phyloP scores from a whole-genome alignment of 345 rosid genomes.

The Rhizophora apiculata region DNA sequence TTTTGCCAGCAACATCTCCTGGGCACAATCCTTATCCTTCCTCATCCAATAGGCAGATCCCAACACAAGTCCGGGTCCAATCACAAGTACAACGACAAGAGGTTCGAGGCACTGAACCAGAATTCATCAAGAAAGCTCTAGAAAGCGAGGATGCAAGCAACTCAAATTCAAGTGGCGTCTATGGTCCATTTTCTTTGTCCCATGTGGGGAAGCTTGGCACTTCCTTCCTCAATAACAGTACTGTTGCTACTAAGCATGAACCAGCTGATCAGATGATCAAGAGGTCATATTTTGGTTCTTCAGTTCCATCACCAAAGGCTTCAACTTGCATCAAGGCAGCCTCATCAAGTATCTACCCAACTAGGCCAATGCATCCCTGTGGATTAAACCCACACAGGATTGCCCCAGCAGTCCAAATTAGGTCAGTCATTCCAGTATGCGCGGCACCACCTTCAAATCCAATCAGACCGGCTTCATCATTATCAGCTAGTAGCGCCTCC shows the following conservation, averaged over 20 bases:
- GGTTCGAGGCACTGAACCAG: constrained; percentile 16
- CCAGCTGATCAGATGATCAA: constrained; percentile 10
- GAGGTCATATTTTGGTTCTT: constrained; percentile 17
- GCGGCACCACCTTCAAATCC: constrained; percentile 49
- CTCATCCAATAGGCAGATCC: constrained; percentile 11
- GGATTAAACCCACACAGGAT: constrained; percentile 30
- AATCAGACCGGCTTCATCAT: constrained; percentile 20
- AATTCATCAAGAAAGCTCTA: constrained; percentile 21
- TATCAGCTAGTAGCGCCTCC: constrained; percentile 13
- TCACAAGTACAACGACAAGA: constrained; percentile 21
- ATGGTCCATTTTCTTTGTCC: constrained; percentile 15
- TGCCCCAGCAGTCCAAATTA: constrained; percentile 70
- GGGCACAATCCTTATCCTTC: constrained; percentile 1
- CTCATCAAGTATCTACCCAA: constrained; percentile 15
- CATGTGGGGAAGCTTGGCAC: constrained; percentile 5
- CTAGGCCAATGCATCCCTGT: constrained; percentile 26
- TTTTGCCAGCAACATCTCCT: constrained; percentile 29
- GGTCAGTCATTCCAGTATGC: constrained; percentile 78
- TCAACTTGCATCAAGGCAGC: neutral
- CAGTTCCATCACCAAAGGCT: constrained; percentile 22
- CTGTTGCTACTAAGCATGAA: constrained; percentile 4
- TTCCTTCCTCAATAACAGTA: constrained; percentile 8
- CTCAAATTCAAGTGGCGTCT: constrained; percentile 19
- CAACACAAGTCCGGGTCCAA: constrained; percentile 25
- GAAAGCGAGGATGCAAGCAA: constrained; percentile 27